Base-by-base conservation (phyloP, 441 rosid genomes). In the Raphanus hybrid region DNA sequence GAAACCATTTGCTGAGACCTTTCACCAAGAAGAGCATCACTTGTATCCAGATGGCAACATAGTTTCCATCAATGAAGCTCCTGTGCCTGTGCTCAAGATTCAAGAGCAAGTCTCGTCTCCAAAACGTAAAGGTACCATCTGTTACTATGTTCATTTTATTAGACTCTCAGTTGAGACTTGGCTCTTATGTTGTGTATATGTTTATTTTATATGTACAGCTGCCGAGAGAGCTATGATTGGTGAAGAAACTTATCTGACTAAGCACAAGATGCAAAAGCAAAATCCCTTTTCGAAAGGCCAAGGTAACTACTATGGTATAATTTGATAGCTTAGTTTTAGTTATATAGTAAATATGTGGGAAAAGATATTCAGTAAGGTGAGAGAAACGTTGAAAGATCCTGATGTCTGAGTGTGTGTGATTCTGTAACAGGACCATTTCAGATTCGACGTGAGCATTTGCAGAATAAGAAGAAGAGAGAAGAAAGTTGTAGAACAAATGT, bases 371-470 rank as follows among this genome's bases (percentile, higher is more conserved):
- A 23, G 63, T 10, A 59, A 23, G 63, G 4, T 27, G n/a, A 3
- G 66, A 48, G 39, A 45, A 12, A 26, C 45, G 32, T n/a, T 29
- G 37, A 69, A 59, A 8, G 52, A 67, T 43, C 2, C 52, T 5
- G 41, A 64, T 29, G 65, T 55, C 18, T 39, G 45, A 35, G 6
- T 35, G 18, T 59, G 68, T 68, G 76, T 66, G 62, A 67, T 64
- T 58, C 48, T 50, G 75, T 67, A 64, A 84, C 70, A 76, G 81
- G 77, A 65, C 43, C 64, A 39, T 16, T 70, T 70, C 35, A 58
- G 79, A 79, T 75, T 48, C 64, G 60, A 29, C 75, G 82, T 29
- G 18, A 5, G n/a, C 82, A 79, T 37, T 79, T 79, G 82, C 72
- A 48, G 59, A 64, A n/a, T 0, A 74, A 73, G 65, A 64, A 73